Evolutionary conservation across 805 yeast species (phyloP), one percentile per base, ranked within the genome.

Genomic region (Teunomyces atbi): DNA sequence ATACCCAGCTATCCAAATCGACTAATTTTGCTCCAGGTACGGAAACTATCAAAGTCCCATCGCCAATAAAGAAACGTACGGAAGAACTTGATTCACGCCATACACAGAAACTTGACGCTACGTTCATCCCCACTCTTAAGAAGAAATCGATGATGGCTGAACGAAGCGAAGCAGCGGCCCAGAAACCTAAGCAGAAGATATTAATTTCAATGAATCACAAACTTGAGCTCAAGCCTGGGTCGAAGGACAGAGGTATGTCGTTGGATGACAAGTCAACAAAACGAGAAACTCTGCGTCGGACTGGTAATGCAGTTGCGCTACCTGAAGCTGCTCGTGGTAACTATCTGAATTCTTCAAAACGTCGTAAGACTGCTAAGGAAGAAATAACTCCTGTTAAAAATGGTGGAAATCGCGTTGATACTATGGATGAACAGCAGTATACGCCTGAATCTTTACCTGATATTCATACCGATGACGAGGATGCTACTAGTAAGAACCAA

Each of bases 391-490:
- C 33, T 12, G 26, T 18, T 13, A 21, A 40, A 26, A 18, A 28
- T 3, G 33, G 13, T 5, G 27, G 27, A 20, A 47, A 39, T 16
- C 38, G 35, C n/a, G 42, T 41, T 12, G 41, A 36, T 8, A 19
- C 28, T 12, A 8, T 18, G 1, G 39, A 36, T 19, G 39, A 39
- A 15, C 42, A 27, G 18, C 33, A 35, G 15, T 44, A 36, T 30
- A 49, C 58, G 10, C 60, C 62, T 3, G 53, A 55, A 20, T 55
- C 38, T 11, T 58, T 72, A 16, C 77, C 77, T 1, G 74, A 71
- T 19, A 69, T 72, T 23, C 67, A 64, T 2, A 68, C 74, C 2
- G 77, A 72, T 45, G 75, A 69, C 28, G 75, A 69, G 30, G 60
- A 61, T 41, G 60, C 59, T 37, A 61, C 59, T 6, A 48, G 44